Conservation (phyloP, 495 filamentous ascomycete genomes). For the Aspergillus homomorphus region DNA sequence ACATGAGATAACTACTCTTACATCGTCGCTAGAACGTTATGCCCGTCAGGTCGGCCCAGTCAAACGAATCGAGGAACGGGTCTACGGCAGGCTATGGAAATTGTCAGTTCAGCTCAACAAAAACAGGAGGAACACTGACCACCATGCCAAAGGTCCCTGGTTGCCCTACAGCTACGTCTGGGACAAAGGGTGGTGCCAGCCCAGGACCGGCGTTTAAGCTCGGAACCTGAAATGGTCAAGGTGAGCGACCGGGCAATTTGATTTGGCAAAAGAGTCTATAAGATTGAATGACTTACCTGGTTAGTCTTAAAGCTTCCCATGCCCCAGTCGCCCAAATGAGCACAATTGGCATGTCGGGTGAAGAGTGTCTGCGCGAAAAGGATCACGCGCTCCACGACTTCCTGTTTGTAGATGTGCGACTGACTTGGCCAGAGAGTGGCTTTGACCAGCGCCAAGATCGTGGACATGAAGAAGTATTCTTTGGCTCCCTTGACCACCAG, state of each 20-base stretch:
- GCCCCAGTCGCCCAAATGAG: conserved; percentile 34
- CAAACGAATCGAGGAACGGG: conserved; percentile 43
- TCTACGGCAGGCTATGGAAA: conserved; percentile 36
- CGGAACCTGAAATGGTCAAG: conserved; percentile 17
- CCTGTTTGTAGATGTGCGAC: conserved; percentile 36
- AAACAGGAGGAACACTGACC: conserved; percentile 20
- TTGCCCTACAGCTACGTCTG: conserved; percentile 29
- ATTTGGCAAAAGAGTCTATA: neutral
- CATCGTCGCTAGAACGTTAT: conserved; percentile 30
- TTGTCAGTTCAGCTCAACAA: conserved; percentile 2
- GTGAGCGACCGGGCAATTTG: neutral
- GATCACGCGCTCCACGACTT: conserved; percentile 39
- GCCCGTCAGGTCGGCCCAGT: conserved; percentile 43
- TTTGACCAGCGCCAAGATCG: conserved; percentile 40
- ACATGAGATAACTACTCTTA: neutral
- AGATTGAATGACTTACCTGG: conserved; percentile 24
- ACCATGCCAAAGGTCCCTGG: conserved; percentile 26
- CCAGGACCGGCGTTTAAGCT: conserved; percentile 27
- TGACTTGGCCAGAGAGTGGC: conserved; percentile 38
- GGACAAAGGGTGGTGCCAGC: conserved; percentile 24
- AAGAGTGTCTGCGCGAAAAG: conserved; percentile 40
- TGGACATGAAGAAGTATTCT: conserved; percentile 46
- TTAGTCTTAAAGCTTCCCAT: conserved; percentile 37
- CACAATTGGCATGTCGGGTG: conserved; percentile 34
- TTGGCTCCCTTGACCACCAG: conserved; percentile 43